Base-by-base conservation (phyloP, 2,329 filamentous ascomycete genomes). In the Ophiostoma sp. region DNA sequence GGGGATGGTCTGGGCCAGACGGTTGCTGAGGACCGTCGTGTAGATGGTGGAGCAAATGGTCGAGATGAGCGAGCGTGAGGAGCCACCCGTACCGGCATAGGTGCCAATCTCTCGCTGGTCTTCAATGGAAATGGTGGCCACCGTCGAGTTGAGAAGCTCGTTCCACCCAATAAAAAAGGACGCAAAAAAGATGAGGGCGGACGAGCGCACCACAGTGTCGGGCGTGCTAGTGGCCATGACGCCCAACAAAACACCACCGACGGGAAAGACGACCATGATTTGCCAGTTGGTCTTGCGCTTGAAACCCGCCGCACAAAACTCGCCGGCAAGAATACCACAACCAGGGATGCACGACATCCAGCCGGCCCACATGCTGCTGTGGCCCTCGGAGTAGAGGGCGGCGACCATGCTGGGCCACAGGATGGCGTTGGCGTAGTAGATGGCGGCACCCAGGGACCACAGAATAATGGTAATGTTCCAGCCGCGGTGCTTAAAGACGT, bases 391-490 rank as follows among this genome's bases (percentile, higher is more conserved):
- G 73, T 81, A 81, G 36, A 82, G 70, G 11, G 80, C 78, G 22
- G 77, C 77, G 1, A 81, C 78, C 78, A 81, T 82, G 25, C 76
- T 76, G 1, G 81, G 81, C 81, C 81, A 83, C 11, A 82, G 77
- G 25, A 82, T 79, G 33, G 80, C 81, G 59, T 82, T 79, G 61
- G 79, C 81, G 73, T 82, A 82, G 77, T 82, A 82, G 12, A 82
- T 79, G 48, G 78, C 79, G 17, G 81, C 81, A 8, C 79, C 81
- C 2, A 82, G 76, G 22, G 80, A 80, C 8, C 78, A 78, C 15
- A 81, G 72, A 52, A 82, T 76, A 12, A 78, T 79, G 15, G 78
- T 77, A 6, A 79, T 78, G 48, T 79, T 78, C 81, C 81, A 82
- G 11, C 74, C 76, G 33, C 75, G 75, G 75, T 82, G 81, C 36